phyloP scores from a whole-genome alignment of 2,329 filamentous ascomycete species.

The Sarocladium kiliense region DNA sequence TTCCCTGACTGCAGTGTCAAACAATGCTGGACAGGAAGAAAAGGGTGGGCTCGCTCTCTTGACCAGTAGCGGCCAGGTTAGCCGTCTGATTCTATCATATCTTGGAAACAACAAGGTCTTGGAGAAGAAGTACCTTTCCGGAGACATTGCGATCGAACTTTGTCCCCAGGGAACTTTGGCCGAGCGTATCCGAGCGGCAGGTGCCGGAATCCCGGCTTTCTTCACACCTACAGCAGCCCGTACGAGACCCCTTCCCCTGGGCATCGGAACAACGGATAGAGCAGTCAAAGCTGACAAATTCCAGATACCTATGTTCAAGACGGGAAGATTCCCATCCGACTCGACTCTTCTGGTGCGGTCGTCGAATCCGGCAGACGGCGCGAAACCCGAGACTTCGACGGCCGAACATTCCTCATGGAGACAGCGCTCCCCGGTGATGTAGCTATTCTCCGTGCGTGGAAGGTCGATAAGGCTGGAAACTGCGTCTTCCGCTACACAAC shows the following conservation, averaged over 20 bases:
- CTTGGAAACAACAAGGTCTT: constrained; percentile 73
- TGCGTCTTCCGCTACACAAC: constrained; percentile 76
- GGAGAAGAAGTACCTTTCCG: constrained; percentile 68
- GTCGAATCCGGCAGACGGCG: constrained; percentile 60
- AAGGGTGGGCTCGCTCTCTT: constrained; percentile 64
- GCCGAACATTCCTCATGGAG: constrained; percentile 72
- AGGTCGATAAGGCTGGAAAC: constrained; percentile 72
- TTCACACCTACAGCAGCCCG: constrained; percentile 70
- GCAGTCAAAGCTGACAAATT: constrained; percentile 13
- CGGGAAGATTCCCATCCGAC: constrained; percentile 61
- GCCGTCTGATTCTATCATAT: constrained; percentile 68
- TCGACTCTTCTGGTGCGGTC: constrained; percentile 54
- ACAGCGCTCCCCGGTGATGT: constrained; percentile 71
- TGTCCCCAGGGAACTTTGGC: constrained; percentile 73
- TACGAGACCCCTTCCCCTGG: constrained; percentile 19
- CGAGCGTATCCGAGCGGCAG: constrained; percentile 66
- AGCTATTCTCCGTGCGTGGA: constrained; percentile 71
- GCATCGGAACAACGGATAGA: too few species aligned
- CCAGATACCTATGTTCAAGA: constrained; percentile 60
- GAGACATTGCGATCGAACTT: constrained; percentile 70
- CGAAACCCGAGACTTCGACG: constrained; percentile 70
- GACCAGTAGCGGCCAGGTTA: constrained; percentile 63
- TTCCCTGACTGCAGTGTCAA: constrained; percentile 70
- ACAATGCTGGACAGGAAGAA: constrained; percentile 70
- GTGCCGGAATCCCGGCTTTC: constrained; percentile 74